Conservation (phyloP, 257 asterid genomes). For the Handroanthus guayacan region DNA sequence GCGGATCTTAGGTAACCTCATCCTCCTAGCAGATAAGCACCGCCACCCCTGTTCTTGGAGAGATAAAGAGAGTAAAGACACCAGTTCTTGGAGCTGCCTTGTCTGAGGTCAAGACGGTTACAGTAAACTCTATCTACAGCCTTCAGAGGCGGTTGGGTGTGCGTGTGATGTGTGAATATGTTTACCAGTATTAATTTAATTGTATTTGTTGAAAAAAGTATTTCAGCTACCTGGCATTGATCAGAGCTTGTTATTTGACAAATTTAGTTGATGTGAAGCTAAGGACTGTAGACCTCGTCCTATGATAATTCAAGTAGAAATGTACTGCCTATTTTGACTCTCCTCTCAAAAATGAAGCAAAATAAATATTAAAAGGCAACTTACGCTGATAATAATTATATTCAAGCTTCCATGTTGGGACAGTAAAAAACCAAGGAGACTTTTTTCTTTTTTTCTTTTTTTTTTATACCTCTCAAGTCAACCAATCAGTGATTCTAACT, state of each 20-base stretch:
- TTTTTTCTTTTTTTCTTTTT: neutral
- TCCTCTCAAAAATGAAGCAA: neutral
- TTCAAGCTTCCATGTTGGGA: slow-evolving; percentile 14
- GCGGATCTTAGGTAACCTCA: neutral
- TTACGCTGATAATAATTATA: neutral
- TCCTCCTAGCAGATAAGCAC: neutral
- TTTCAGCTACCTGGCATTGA: slow-evolving; percentile 6
- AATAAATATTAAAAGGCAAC: neutral
- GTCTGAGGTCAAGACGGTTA: neutral
- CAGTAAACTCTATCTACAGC: too few relatives aligned
- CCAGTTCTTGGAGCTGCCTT: neutral
- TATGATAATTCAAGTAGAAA: slow-evolving; percentile 7
- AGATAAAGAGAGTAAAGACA: neutral
- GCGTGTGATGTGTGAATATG: neutral
- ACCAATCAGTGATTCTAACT: neutral
- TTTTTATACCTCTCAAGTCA: neutral
- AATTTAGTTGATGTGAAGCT: neutral
- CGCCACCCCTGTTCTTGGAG: neutral
- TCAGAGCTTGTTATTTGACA: slow-evolving; percentile 8
- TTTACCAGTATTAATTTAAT: neutral
- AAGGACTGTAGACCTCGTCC: neutral
- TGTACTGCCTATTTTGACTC: neutral
- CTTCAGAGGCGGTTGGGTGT: neutral
- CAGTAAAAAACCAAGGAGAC: neutral
- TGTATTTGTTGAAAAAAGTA: neutral